Evolutionary conservation across 129 eudicot genomes (phyloP), one percentile per base, ranked within the genome.

Genomic region (Artemisia argyi): DNA sequence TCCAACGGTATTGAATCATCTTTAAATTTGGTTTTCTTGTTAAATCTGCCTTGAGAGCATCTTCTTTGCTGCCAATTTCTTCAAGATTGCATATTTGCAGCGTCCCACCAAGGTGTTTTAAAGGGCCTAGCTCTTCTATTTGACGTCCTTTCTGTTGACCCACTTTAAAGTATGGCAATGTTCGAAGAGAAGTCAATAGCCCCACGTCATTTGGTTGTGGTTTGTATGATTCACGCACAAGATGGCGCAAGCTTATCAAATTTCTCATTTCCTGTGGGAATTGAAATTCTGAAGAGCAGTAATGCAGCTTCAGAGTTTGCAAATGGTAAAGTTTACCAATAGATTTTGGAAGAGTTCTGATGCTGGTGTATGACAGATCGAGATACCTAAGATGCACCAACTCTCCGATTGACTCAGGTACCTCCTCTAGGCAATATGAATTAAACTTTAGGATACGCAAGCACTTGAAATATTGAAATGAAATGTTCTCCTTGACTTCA

Each of bases 281-380:
- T n/a, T n/a, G n/a, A n/a, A n/a, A n/a, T n/a, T n/a, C n/a, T n/a
- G n/a, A n/a, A n/a, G n/a, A n/a, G n/a, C n/a, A n/a, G n/a, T n/a
- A n/a, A n/a, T n/a, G n/a, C n/a, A n/a, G 17, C 20, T 16, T 54
- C 8, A 54, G 18, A 54, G 11, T 54, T 54, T 54, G 59, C 24
- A 54, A 14, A 54, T 54, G 59, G 18, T 54, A 54, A n/a, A 54
- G 59, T 54, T 54, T 54, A 54, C 17, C 18, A 54, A 54, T 54
- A 54, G 59, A 12, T 54, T 54, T 15, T 12, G 59, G 8, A 54
- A 54, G 24, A 54, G 17, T 9, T 12, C 1, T 14, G 8, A 15
- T 13, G 7, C 2, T 4, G 18, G 17, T 54, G 0, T 9, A 0
- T 54, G 59, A 54, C 18, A 54, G 17, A 54, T 54, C 30, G 0